These are phyloP conservation scores for Phylloporus sp. DNA, from an alignment of 768 basidiomycete species.

Conservation along the genomic window DNA sequence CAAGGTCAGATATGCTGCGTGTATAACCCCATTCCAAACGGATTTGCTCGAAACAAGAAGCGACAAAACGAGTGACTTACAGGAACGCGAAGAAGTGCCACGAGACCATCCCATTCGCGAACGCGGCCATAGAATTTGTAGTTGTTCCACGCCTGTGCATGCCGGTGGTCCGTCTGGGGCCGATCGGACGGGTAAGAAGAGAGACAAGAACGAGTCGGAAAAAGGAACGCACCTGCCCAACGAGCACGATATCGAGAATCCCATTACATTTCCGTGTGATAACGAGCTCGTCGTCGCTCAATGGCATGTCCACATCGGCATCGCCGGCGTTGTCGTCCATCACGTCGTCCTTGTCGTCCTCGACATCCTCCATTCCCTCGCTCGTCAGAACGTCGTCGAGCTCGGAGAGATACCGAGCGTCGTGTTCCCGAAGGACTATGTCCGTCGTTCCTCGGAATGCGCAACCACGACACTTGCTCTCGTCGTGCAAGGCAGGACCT, in stretches of 20 bases:
- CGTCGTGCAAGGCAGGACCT: constrained; percentile 40
- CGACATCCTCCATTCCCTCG: constrained; percentile 18
- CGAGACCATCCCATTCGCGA: constrained; percentile 55
- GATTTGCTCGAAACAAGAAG: background rate
- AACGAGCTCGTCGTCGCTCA: constrained; percentile 20
- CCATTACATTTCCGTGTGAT: constrained; percentile 44
- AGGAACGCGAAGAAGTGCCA: constrained; percentile 47
- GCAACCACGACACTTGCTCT: constrained; percentile 35
- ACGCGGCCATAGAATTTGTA: constrained; percentile 52
- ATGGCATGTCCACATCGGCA: constrained; percentile 25
- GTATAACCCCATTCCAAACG: background rate
- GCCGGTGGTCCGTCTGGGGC: constrained; percentile 47
- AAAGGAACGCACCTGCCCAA: constrained; percentile 46
- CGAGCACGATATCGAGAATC: constrained; percentile 56
- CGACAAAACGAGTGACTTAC: constrained; percentile 14
- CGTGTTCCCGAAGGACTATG: constrained; percentile 28
- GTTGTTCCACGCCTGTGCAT: constrained; percentile 46
- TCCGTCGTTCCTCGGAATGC: constrained; percentile 25
- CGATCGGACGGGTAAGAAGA: background rate
- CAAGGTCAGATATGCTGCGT: constrained; percentile 4
- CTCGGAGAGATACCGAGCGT: constrained; percentile 19
- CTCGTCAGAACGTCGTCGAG: constrained; percentile 8
- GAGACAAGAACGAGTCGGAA: background rate
- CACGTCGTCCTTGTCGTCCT: constrained; percentile 27
- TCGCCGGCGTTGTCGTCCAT: constrained; percentile 27